These are phyloP conservation scores for Trichoderma pleuroti DNA, from an alignment of 2,329 filamentous ascomycete species.

Conservation along the genomic window DNA sequence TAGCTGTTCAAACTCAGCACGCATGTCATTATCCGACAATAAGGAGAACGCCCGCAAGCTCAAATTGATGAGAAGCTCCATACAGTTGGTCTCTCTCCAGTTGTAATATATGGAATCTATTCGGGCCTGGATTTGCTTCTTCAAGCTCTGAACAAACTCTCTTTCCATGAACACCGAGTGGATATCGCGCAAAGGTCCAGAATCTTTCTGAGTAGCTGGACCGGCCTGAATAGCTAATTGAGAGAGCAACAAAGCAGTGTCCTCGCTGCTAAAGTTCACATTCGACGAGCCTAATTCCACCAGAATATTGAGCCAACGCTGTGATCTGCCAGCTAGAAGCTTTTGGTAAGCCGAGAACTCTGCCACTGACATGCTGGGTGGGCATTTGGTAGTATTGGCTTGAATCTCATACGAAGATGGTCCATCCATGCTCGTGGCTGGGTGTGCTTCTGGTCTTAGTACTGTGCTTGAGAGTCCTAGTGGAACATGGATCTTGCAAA, in stretches of 20 bases:
- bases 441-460: background rate
- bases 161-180: slow-evolving; percentile 51
- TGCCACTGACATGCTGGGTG: slow-evolving; percentile 42
- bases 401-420: slow-evolving; percentile 51
- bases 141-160: slow-evolving; percentile 46
- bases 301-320: slow-evolving; percentile 49
- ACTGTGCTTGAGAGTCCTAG: slow-evolving; percentile 1
- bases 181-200: slow-evolving; percentile 37
- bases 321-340: slow-evolving; percentile 42
- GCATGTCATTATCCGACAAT: background rate
- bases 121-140: slow-evolving; percentile 42
- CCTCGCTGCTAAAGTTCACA: slow-evolving; percentile 50
- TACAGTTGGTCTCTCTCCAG: slow-evolving; percentile 56
- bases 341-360: slow-evolving; percentile 53
- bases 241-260: slow-evolving; percentile 46
- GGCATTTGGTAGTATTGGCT: slow-evolving; percentile 48
- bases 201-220: slow-evolving; percentile 29
- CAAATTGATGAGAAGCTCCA: slow-evolving; percentile 56
- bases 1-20: slow-evolving; percentile 28
- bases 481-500: slow-evolving; percentile 29
- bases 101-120: slow-evolving; percentile 48
- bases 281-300: slow-evolving; percentile 50
- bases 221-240: slow-evolving; percentile 56
- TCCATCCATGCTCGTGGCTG: background rate
- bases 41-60: slow-evolving; percentile 37